Conservation (phyloP, 1,284 basidiomycete genomes). For the Boletus mariae region DNA sequence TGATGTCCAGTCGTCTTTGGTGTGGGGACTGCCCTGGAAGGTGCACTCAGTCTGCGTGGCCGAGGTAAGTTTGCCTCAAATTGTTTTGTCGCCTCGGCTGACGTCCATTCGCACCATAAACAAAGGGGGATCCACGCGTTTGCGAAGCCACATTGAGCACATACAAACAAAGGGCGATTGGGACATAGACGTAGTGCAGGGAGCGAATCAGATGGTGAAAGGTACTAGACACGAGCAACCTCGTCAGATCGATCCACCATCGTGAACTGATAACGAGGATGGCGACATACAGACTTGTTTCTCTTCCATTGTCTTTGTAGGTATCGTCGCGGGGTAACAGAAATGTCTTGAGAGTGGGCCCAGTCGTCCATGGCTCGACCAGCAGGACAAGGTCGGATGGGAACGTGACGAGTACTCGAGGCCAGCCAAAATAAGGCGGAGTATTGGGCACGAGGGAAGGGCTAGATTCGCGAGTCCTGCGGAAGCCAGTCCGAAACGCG, state of each 20-base stretch:
- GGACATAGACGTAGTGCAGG: slow-evolving; percentile 48
- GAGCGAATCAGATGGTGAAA: slow-evolving; percentile 47
- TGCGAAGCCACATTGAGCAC: slow-evolving; percentile 47
- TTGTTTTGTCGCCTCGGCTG: slow-evolving; percentile 37
- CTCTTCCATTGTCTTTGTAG: slow-evolving; percentile 35
- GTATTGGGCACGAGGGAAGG: slow-evolving; percentile 29
- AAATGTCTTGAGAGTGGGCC: slow-evolving; percentile 16
- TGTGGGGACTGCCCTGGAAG: slow-evolving; percentile 26
- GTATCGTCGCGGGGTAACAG: slow-evolving; percentile 28
- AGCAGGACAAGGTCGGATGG: slow-evolving; percentile 1
- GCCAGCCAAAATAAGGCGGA: slow-evolving; percentile 23
- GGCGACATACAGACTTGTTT: slow-evolving; percentile 32
- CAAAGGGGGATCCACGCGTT: slow-evolving; percentile 52
- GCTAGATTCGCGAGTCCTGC: slow-evolving; percentile 22
- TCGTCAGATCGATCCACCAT: slow-evolving; percentile 13
- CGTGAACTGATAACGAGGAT: slow-evolving; percentile 5
- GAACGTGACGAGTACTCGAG: slow-evolving; percentile 7
- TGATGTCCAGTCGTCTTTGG: slow-evolving; percentile 15
- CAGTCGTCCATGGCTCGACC: slow-evolving; percentile 15
- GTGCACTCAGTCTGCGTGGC: slow-evolving; percentile 40
- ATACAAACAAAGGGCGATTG: slow-evolving; percentile 48
- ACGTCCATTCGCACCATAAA: slow-evolving; percentile 54
- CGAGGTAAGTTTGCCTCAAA: slow-evolving; percentile 36
- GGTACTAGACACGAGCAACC: slow-evolving; percentile 33
- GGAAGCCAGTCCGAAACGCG: slow-evolving; percentile 30